A percentile compares a stretch with the other conserved stretches of the same genome.
Evolutionary conservation across 2,329 filamentous ascomycete genomes (phyloP).

Genomic region (Monosporascus cannonballus): DNA sequence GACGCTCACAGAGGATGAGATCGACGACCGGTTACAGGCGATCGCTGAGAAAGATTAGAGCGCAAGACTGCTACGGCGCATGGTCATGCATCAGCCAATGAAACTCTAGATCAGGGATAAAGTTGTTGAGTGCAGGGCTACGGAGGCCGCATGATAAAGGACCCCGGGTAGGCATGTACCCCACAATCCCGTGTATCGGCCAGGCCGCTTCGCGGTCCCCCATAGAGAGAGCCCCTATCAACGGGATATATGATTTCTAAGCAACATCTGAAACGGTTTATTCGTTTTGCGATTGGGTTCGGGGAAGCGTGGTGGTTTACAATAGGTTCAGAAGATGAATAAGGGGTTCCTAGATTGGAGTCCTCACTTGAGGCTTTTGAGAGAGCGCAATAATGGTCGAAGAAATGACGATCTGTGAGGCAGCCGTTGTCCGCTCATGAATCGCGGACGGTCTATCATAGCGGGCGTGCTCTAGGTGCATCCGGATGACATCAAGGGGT

Average conservation of each 20-base stretch:
- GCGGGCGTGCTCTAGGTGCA: not conserved
- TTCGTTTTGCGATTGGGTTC: not conserved
- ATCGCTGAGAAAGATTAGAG: constrained; percentile 96
- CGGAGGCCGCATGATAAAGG: not conserved
- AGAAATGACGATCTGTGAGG: not conserved
- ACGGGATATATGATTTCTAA: not conserved
- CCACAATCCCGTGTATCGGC: not conserved
- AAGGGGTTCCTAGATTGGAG: not conserved
- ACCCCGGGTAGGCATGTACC: not conserved
- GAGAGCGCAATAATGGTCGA: not conserved
- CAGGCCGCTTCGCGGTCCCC: not conserved
- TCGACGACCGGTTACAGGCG: constrained; percentile 94
- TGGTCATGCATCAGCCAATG: constrained; percentile 15
- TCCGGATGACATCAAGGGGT: not conserved
- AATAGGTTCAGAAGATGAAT: not conserved
- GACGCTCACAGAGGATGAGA: constrained; percentile 91
- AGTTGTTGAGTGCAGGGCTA: not conserved
- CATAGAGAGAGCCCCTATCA: not conserved
- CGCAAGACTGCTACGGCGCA: constrained; percentile 16
- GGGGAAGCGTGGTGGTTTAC: not conserved
- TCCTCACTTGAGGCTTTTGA: not conserved
- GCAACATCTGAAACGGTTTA: not conserved
- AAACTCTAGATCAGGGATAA: constrained; percentile 9
- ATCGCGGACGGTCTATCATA: not conserved
- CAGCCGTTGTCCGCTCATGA: not conserved